These are phyloP conservation scores for Hanseniaspora meyeri DNA, from an alignment of 805 yeast genomes.

Conservation along the genomic window DNA sequence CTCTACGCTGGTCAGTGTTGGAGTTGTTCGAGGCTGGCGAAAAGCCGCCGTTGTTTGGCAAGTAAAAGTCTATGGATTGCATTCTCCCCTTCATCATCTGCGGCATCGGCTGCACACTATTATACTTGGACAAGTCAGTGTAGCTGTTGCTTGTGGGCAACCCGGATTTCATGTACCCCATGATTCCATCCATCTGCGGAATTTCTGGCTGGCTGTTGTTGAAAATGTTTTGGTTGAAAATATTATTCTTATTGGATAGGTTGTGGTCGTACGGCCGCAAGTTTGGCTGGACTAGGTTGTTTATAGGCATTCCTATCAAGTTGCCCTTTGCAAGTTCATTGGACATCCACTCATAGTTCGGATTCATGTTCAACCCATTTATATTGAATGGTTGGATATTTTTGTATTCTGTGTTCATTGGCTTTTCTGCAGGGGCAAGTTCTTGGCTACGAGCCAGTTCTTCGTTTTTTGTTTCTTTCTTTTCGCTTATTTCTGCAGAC, in stretches of 20 bases:
- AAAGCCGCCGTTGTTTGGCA: background rate
- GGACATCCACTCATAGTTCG: slow-evolving; percentile 1
- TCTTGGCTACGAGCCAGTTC: background rate
- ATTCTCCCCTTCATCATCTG: background rate
- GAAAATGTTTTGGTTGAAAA: background rate
- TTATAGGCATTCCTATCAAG: background rate
- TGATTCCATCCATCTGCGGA: background rate
- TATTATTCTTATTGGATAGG: background rate
- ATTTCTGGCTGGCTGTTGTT: background rate
- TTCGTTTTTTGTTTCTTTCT: background rate
- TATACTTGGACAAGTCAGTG: background rate
- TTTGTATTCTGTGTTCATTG: background rate
- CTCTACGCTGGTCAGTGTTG: background rate
- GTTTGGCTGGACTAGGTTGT: background rate
- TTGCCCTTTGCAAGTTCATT: background rate
- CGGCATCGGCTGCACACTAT: background rate
- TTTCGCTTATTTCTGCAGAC: background rate
- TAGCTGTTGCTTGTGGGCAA: background rate
- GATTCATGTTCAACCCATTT: background rate
- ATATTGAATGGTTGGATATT: background rate
- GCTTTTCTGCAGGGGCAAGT: background rate
- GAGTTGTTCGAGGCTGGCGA: background rate
- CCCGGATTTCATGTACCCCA: background rate
- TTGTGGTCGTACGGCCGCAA: background rate
- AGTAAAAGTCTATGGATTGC: background rate